Evolutionary conservation across 768 basidiomycete species (phyloP), one percentile per base, ranked within the genome.

Genomic region (Pholiota microspora): DNA sequence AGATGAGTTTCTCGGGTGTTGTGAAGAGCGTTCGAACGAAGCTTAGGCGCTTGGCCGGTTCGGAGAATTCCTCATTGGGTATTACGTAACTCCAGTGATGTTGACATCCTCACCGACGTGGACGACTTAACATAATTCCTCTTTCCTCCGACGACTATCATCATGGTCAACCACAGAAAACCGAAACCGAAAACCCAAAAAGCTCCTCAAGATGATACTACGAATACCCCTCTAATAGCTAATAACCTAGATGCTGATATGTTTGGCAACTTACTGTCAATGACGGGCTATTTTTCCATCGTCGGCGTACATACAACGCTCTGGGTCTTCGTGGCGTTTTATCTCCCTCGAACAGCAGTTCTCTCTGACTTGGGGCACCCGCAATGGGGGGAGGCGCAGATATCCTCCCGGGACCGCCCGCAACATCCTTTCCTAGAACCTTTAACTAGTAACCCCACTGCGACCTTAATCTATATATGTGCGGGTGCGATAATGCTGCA

Each of bases 341-440:
- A 82, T 66, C 75, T 92, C n/a, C 91, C 90, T n/a, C 80, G 79
- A 47, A 81, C 78, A 15, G 73, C 76, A 2, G 72, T 75, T 42
- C 64, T 83, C 23, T 71, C 76, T 54, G 71, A 69, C 10, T 62
- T 74, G n/a, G 68, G 70, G 27, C 63, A 62, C 2, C 64, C 68
- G 8, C 56, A 61, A 46, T 61, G 69, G 63, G 68, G 72, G 55
- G 55, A 64, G 25, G 63, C 62, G 16, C 67, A 70, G 27, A 53
- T 66, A 4, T 73, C 75, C 2, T 81, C 80, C 3, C 68, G 67
- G 5, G 87, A 89, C 61, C 76, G 81, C 51, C 89, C 89, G 9
- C 89, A 92, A 62, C 82, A 84, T 56, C 78, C 78, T 1, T 89
- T 91, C 68, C 69, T 93, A 18, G 82, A 80, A 35, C 74, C 81